Evolutionary conservation across 2,329 filamentous ascomycete species (phyloP).

Genomic region (Penicillium vulpinum): DNA sequence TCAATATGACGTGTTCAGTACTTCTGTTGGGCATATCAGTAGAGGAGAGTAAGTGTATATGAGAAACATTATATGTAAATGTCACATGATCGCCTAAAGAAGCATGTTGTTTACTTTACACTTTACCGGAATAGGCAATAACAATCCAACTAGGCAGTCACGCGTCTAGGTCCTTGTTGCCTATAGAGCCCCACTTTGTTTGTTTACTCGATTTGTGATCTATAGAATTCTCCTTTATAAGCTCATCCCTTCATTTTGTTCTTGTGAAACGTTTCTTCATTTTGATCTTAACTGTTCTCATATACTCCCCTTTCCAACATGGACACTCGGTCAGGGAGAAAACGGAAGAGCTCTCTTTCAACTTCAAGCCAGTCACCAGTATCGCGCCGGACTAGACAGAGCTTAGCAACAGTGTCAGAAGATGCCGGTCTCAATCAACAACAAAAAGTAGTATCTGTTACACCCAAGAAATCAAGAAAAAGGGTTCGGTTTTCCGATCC

Average conservation of each 20-base stretch:
- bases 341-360: constrained; percentile 27
- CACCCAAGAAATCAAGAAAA: constrained; percentile 40
- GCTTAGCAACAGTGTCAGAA: not conserved
- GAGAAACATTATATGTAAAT: no score
- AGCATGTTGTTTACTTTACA: constrained; percentile 27
- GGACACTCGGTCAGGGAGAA: constrained; percentile 28
- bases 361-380: constrained; percentile 17
- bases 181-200: constrained; percentile 24
- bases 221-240: constrained; percentile 18
- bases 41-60: no score
- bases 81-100: constrained; percentile 21
- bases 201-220: constrained; percentile 27
- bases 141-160: constrained; percentile 5
- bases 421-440: not conserved
- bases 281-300: not conserved
- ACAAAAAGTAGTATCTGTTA: constrained; percentile 11
- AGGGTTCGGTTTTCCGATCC: constrained; percentile 50
- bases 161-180: constrained; percentile 21
- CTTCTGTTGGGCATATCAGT: no score
- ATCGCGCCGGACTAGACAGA: constrained; percentile 19
- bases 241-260: constrained; percentile 1
- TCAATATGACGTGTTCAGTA: no score
- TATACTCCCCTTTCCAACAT: constrained; percentile 13
- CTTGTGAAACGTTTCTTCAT: not conserved
- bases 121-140: constrained; percentile 21